Conservation (phyloP, 1,284 basidiomycete genomes). For the Coniophora puteana region DNA sequence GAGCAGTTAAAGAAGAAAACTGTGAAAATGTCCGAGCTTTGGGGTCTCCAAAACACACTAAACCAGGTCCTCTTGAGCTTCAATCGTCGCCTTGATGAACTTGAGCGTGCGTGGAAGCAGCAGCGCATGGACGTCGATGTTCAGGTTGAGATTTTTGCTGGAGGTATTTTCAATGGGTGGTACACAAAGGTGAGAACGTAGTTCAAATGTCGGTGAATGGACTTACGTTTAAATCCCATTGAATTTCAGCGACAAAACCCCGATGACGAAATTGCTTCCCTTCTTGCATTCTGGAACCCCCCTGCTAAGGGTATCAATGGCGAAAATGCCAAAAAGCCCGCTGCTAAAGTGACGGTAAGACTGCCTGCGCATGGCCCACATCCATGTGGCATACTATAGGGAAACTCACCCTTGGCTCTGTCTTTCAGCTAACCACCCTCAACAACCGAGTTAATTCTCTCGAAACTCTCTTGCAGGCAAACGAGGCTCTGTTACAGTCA, state of each 20-base stretch:
- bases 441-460: no score
- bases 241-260: neutral
- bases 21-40: constrained; percentile 16
- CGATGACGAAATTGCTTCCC: neutral
- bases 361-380: no score
- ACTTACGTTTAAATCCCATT: neutral
- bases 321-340: neutral
- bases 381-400: no score
- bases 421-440: no score
- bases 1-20: constrained; percentile 21
- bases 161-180: constrained; percentile 27
- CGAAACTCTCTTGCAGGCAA: no score
- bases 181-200: constrained; percentile 9
- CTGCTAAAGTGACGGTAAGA: no score
- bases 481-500: no score
- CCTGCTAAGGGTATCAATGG: neutral
- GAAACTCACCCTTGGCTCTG: no score
- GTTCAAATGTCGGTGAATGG: no score
- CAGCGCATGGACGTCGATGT: constrained; percentile 22
- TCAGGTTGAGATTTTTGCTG: constrained; percentile 23
- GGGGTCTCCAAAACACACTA: constrained; percentile 17
- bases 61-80: constrained; percentile 21
- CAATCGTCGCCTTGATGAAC: constrained; percentile 18
- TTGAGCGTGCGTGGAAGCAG: constrained; percentile 25
- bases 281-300: neutral